Percentiles rank a stretch among this genome's conserved stretches.
These are phyloP conservation scores for Aegilops sharonensis DNA, from an alignment of 176 grass and related monocot species.

Conservation along the genomic window DNA sequence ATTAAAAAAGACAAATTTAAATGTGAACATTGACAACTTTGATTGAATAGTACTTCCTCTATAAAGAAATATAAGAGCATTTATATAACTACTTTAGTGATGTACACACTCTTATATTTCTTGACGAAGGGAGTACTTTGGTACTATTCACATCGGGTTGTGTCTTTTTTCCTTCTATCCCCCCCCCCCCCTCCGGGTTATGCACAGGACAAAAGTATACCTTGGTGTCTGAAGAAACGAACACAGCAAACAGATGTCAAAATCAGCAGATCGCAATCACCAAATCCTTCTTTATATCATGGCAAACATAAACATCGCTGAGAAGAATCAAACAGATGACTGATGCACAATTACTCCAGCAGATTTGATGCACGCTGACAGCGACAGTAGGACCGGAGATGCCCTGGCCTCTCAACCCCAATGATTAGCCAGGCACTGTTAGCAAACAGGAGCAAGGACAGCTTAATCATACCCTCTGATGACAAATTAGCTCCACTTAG, in stretches of 20 bases:
- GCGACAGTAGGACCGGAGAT: neutral
- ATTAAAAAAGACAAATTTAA: too few species aligned
- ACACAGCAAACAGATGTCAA: neutral
- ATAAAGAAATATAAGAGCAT: too few species aligned
- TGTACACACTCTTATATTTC: too few species aligned
- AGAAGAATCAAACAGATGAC: neutral
- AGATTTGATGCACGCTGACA: neutral
- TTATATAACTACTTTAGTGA: too few species aligned
- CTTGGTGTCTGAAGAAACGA: neutral
- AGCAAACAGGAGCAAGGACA: slow-evolving; percentile 16
- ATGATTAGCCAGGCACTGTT: slow-evolving; percentile 16
- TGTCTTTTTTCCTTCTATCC: too few species aligned
- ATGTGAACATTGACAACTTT: too few species aligned
- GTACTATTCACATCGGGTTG: too few species aligned
- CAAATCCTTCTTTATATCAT: neutral
- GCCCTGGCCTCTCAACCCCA: neutral
- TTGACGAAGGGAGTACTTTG: too few species aligned
- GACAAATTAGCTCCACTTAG: neutral
- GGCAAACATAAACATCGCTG: neutral
- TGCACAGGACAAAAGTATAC: neutral
- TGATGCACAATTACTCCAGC: neutral
- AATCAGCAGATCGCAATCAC: neutral
- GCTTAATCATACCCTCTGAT: slow-evolving; percentile 10
- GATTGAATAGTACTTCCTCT: too few species aligned
- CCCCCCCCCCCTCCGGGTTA: too few species aligned